These are phyloP conservation scores for Teratosphaeria pseudoeucalypti DNA, from an alignment of 2,329 filamentous ascomycete genomes.

Conservation along the genomic window DNA sequence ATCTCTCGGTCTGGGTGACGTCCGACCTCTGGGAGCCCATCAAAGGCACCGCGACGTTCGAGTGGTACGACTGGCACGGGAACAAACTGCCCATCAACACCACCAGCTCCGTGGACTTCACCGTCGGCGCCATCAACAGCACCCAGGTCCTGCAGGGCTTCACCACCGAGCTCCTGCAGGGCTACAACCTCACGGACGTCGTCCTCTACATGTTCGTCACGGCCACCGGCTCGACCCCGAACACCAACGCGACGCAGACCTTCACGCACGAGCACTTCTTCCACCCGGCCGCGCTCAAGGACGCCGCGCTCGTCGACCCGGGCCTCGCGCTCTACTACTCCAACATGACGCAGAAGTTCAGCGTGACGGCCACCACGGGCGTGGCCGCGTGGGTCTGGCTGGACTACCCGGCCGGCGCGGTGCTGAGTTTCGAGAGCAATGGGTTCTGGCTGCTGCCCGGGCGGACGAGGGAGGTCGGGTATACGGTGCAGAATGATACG, in stretches of 20 bases:
- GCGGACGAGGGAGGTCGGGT: slow-evolving; percentile 36
- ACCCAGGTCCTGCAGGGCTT: slow-evolving; percentile 37
- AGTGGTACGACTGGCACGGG: slow-evolving; percentile 44
- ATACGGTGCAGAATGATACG: slow-evolving; percentile 37
- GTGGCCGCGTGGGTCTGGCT: slow-evolving; percentile 48
- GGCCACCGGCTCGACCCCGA: slow-evolving; percentile 38
- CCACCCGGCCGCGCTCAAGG: slow-evolving; percentile 36
- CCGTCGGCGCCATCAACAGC: slow-evolving; percentile 43
- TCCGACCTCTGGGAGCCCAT: slow-evolving; percentile 47
- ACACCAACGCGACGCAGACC: slow-evolving; percentile 28
- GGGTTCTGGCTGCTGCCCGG: slow-evolving; percentile 41
- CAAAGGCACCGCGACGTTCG: slow-evolving; percentile 36
- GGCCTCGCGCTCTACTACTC: slow-evolving; percentile 32
- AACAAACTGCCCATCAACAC: slow-evolving; percentile 32
- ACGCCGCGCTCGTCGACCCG: slow-evolving; percentile 40
- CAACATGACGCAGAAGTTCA: slow-evolving; percentile 29
- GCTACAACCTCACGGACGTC: slow-evolving; percentile 25
- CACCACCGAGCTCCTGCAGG: slow-evolving; percentile 25
- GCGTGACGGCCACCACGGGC: slow-evolving; percentile 37
- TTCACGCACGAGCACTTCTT: slow-evolving; percentile 45
- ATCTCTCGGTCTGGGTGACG: slow-evolving; percentile 45
- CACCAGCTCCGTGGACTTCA: slow-evolving; percentile 27
- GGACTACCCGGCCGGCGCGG: slow-evolving; percentile 39
- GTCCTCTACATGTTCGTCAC: slow-evolving; percentile 37
- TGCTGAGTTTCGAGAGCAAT: slow-evolving; percentile 45